A percentile compares a stretch with the other conserved stretches of the same genome.
Conservation (phyloP, 345 rosid species). For the Salix udensis region DNA sequence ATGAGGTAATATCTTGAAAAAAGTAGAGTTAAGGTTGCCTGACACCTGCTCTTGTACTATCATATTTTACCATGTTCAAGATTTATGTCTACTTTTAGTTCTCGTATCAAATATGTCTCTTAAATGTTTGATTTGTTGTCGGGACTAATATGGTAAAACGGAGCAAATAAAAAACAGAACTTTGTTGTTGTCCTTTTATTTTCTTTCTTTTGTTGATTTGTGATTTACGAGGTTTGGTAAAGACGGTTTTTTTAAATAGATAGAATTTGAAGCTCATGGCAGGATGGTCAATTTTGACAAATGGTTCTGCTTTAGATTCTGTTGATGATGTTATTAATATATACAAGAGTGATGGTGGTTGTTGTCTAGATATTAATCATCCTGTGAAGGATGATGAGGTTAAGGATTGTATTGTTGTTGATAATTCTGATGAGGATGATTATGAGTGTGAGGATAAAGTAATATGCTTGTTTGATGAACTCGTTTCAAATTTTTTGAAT, state of each 20-base stretch:
- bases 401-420: neutral
- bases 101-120: neutral
- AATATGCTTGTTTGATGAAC: slow-evolving; percentile 50
- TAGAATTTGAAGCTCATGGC: slow-evolving; percentile 38
- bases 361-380: slow-evolving; percentile 18
- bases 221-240: neutral
- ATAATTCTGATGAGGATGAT: slow-evolving; percentile 15
- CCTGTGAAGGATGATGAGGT: slow-evolving; percentile 17
- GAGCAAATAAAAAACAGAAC: neutral
- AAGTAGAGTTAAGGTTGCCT: neutral
- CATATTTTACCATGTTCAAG: neutral
- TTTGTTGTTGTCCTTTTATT: neutral
- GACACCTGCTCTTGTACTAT: neutral
- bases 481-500: slow-evolving; percentile 41
- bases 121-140: neutral
- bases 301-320: slow-evolving; percentile 36
- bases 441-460: slow-evolving; percentile 29
- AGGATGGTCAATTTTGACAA: slow-evolving; percentile 44
- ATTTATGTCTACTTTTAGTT: slow-evolving; percentile 7
- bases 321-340: slow-evolving; percentile 6
- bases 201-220: neutral
- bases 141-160: neutral
- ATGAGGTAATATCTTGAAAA: slow-evolving; percentile 7
- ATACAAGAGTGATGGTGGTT: slow-evolving; percentile 9
- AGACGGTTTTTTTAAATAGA: neutral